Evolutionary conservation across 352 stramenopile genomes (phyloP).

Genomic region (Globisporangium megalacanthum): DNA sequence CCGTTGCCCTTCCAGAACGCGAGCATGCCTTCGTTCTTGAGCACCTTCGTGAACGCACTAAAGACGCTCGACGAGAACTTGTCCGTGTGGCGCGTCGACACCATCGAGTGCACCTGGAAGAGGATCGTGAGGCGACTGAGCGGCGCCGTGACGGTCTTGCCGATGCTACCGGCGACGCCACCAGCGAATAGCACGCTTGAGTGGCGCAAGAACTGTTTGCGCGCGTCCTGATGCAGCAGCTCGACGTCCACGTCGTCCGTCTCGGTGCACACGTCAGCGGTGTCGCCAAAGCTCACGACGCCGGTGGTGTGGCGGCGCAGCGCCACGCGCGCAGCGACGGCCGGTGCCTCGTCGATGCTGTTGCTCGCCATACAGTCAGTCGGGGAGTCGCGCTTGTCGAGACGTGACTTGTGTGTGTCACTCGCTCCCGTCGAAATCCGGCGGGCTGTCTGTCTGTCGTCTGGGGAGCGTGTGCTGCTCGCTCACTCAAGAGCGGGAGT

Average conservation of each 20-base stretch:
- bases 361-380: slow-evolving; percentile 5
- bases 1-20: slow-evolving; percentile 96
- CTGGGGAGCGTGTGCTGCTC: neutral
- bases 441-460: slow-evolving; percentile 1
- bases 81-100: slow-evolving; percentile 84
- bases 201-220: slow-evolving; percentile 72
- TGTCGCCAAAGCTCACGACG: slow-evolving; percentile 77
- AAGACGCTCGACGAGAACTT: slow-evolving; percentile 69
- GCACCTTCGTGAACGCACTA: slow-evolving; percentile 86
- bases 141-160: slow-evolving; percentile 94
- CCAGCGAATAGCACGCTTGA: slow-evolving; percentile 82
- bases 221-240: slow-evolving; percentile 59
- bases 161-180: slow-evolving; percentile 92
- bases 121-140: slow-evolving; percentile 94
- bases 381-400: too few relatives aligned
- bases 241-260: slow-evolving; percentile 76
- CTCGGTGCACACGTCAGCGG: slow-evolving; percentile 68
- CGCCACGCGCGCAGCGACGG: slow-evolving; percentile 31
- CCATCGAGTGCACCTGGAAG: slow-evolving; percentile 96
- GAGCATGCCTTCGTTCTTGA: slow-evolving; percentile 89
- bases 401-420: neutral
- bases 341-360: slow-evolving; percentile 13
- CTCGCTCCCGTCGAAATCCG: slow-evolving; percentile 9
- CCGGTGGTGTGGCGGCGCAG: slow-evolving; percentile 77
- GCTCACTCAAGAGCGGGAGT: neutral